Conservation (phyloP, 2,329 filamentous ascomycete genomes). For the Emericellopsis atlantica region DNA sequence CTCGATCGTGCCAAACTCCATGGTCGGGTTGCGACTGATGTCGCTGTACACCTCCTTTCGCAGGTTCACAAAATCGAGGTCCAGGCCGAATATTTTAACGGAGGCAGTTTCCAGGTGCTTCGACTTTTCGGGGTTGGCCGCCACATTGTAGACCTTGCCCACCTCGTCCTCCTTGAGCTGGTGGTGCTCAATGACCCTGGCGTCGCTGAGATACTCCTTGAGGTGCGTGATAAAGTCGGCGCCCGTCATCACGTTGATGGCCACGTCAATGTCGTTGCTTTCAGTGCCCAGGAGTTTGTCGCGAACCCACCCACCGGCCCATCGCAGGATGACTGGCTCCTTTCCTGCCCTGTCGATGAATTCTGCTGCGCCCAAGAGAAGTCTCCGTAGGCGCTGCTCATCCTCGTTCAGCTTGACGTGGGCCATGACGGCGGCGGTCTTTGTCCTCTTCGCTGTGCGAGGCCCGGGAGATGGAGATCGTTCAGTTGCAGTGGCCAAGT, state of each 20-base stretch:
- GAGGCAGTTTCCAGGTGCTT: slow-evolving; percentile 93
- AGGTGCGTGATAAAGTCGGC: slow-evolving; percentile 60
- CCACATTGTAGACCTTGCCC: slow-evolving; percentile 74
- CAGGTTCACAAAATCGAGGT: slow-evolving; percentile 90
- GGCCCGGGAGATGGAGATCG: too few species aligned
- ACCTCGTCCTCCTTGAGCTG: slow-evolving; percentile 44
- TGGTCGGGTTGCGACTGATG: slow-evolving; percentile 79
- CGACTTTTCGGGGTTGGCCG: slow-evolving; percentile 87
- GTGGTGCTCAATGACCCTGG: slow-evolving; percentile 50
- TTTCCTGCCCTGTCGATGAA: slow-evolving; percentile 38
- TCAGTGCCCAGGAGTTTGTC: slow-evolving; percentile 64
- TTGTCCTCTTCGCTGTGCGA: neutral
- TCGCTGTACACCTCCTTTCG: slow-evolving; percentile 82
- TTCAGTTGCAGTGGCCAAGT: too few species aligned
- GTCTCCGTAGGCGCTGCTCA: slow-evolving; percentile 59
- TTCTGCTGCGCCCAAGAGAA: slow-evolving; percentile 71
- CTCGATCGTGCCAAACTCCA: slow-evolving; percentile 86
- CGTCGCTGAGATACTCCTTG: slow-evolving; percentile 51
- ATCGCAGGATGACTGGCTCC: slow-evolving; percentile 54
- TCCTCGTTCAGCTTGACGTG: slow-evolving; percentile 47
- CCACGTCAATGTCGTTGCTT: slow-evolving; percentile 75
- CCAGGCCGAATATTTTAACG: slow-evolving; percentile 70
- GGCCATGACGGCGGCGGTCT: neutral
- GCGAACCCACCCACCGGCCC: slow-evolving; percentile 79
- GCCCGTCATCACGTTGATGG: slow-evolving; percentile 78